A percentile compares a stretch with the other conserved stretches of the same genome.
Conservation (phyloP, 306 rosid genomes). For the Neltuma alba region DNA sequence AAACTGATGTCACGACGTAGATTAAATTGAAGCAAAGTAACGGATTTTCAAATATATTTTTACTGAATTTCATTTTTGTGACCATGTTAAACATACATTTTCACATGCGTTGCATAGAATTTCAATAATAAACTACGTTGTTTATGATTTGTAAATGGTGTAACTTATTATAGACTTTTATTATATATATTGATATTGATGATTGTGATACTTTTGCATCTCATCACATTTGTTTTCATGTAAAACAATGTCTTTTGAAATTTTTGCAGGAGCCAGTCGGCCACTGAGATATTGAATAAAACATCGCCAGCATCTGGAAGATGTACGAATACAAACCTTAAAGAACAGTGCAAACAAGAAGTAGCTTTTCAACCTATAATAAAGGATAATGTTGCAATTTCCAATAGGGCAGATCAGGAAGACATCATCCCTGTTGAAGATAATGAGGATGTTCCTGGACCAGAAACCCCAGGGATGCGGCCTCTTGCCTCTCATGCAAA, state of each 20-base stretch:
- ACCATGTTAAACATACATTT: conserved; percentile 3
- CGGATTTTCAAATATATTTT: conserved; percentile 19
- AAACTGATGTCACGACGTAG: background rate
- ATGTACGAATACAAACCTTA: conserved; percentile 25
- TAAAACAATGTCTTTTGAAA: background rate
- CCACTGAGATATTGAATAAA: conserved; percentile 37
- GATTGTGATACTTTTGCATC: background rate
- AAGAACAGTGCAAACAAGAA: conserved; percentile 40
- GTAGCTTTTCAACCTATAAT: conserved; percentile 35
- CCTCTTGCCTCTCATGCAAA: conserved; percentile 61
- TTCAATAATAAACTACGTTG: background rate
- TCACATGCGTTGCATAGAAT: background rate
- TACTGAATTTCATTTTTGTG: background rate
- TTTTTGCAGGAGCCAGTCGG: conserved; percentile 53
- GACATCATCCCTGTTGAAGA: conserved; percentile 33
- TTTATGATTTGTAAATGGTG: background rate
- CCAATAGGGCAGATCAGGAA: conserved; percentile 36
- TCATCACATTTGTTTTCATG: background rate
- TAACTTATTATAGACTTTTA: background rate
- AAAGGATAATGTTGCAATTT: conserved; percentile 34
- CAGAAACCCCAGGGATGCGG: conserved; percentile 81
- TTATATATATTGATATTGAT: background rate
- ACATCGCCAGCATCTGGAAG: conserved; percentile 30
- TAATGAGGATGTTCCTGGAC: conserved; percentile 55
- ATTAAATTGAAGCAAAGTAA: conserved; percentile 11